A percentile compares a stretch with the other conserved stretches of the same genome.
phyloP scores from a whole-genome alignment of 2,329 filamentous ascomycete species.

The Claviceps spartinae region DNA sequence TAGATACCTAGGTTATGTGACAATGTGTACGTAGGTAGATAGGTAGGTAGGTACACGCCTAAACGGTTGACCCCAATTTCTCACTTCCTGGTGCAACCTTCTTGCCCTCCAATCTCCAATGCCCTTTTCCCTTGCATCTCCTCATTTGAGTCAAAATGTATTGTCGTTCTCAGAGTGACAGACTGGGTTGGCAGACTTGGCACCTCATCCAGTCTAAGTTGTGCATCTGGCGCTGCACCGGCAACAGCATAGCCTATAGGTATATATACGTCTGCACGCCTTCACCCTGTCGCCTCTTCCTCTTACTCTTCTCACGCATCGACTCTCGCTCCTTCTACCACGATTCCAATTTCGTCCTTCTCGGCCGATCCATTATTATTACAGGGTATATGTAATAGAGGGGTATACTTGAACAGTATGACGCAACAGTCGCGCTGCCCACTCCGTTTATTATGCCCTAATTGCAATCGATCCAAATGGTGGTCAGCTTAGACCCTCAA shows the following conservation, averaged over 20 bases:
- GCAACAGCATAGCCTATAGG: neutral
- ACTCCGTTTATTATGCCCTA: no score
- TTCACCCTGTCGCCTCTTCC: neutral
- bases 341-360: no score
- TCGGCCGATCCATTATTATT: no score
- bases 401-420: no score
- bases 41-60: no score
- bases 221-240: neutral
- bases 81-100: neutral
- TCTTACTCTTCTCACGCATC: constrained; percentile 2
- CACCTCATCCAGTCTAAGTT: neutral
- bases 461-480: no score
- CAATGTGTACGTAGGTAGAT: no score
- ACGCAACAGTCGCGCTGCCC: no score
- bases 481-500: no score
- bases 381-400: no score
- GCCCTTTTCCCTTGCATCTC: neutral
- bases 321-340: constrained; percentile 13
- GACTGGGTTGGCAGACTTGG: neutral
- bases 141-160: neutral
- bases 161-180: neutral
- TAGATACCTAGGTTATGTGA: no score
- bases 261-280: constrained; percentile 5
- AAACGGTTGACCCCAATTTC: no score
- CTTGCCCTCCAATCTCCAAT: neutral